These are phyloP conservation scores for Euphorbia celastroides DNA, from an alignment of 441 rosid species.

Conservation along the genomic window DNA sequence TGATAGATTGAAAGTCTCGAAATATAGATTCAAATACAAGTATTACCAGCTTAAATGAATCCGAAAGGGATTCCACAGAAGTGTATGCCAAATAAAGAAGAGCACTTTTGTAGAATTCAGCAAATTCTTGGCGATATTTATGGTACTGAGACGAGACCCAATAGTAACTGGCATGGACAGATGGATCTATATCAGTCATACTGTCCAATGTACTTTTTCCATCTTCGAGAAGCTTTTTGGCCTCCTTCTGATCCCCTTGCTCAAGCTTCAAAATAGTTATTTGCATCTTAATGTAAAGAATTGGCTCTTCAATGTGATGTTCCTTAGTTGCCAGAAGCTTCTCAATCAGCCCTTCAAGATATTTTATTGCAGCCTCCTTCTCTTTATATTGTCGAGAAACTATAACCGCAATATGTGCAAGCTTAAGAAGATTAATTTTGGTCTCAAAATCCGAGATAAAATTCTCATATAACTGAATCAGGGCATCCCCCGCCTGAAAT, in stretches of 20 bases:
- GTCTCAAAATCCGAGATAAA: conserved; percentile 94
- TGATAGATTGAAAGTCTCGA: neutral
- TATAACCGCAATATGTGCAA: conserved; percentile 84
- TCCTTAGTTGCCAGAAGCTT: conserved; percentile 74
- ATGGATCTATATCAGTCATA: conserved; percentile 98
- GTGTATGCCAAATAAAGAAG: conserved; percentile 96
- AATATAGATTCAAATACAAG: conserved; percentile 4
- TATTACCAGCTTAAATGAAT: conserved; percentile 84
- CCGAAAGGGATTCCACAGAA: conserved; percentile 87
- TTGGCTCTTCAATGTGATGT: conserved; percentile 75
- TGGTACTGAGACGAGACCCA: conserved; percentile 92
- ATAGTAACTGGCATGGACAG: conserved; percentile 85
- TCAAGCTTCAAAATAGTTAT: conserved; percentile 80
- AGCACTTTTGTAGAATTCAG: conserved; percentile 85
- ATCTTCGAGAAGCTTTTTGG: conserved; percentile 85
- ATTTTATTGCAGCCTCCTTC: conserved; percentile 77
- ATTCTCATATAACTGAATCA: conserved; percentile 82
- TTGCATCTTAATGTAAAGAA: conserved; percentile 83
- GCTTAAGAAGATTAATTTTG: conserved; percentile 90
- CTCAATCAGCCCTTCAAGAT: conserved; percentile 78
- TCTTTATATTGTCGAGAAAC: conserved; percentile 82
- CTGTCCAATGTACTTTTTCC: conserved; percentile 80
- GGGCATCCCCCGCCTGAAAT: conserved; percentile 82
- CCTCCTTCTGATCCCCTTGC: conserved; percentile 76
- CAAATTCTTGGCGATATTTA: conserved; percentile 76